Base-by-base conservation (phyloP, 2,329 filamentous ascomycete genomes). In the Mycocentrospora acerina region DNA sequence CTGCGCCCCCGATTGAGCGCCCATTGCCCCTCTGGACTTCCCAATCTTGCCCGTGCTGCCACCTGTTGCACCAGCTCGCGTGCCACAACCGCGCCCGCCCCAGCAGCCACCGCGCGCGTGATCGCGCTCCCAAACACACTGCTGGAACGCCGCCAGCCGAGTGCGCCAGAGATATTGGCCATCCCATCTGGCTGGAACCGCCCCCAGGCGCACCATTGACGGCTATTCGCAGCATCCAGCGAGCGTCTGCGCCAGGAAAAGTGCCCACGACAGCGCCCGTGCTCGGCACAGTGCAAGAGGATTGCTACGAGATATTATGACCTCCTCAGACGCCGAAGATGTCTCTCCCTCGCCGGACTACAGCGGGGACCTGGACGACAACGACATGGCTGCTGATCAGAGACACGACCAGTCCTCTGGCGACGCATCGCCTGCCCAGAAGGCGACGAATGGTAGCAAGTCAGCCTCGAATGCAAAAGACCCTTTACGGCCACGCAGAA, bases 401-500 rank as follows among this genome's bases (percentile, higher is more conserved):
- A 63, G 66, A 41, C 49, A 57, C 24, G 65, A 71, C 32, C 64
- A 57, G 51, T 62, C 60, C 37, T 63, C 60, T 19, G 64, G 61
- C 50, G 64, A 70, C 29, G 44, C 61, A 50, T 55, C 59, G 39
- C 44, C 60, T 48, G 32, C 56, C 30, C 55, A 60, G 45, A 58
- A 67, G 57, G 41, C 46, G n/a, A 26, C 43, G 28, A 64, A 62
- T 36, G 58, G 61, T 42, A 59, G 57, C 40, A 64, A 66, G 44
- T 44, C 59, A 14, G 43, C 58, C 32, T 55, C 55, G 29, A 80
- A 80, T 60, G 82, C 90, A 40, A 97, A 97, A 70, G 93, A 98
- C 66, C 90, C 91, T 40, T 77, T 85, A 60, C 82, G 93, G 44
- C 91, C 93, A 13, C 79, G 90, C 55, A 82, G 93, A 60, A 98